A percentile compares a stretch with the other conserved stretches of the same genome.
These are phyloP conservation scores for Petunia hybrid DNA, from an alignment of 305 asterid genomes.

Conservation along the genomic window DNA sequence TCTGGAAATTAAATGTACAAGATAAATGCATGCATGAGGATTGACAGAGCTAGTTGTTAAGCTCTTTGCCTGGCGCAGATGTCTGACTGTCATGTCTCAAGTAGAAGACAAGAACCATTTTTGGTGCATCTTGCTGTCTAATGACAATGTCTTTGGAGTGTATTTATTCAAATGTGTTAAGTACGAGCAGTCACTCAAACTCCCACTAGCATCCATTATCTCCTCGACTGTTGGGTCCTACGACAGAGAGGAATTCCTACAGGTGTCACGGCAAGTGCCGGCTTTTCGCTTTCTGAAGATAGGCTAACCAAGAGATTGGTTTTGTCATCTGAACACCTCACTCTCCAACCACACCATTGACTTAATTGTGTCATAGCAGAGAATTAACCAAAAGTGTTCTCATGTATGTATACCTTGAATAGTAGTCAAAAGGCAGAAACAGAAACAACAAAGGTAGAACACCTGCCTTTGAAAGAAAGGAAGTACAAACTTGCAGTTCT, in stretches of 20 bases:
- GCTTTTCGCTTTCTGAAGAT: neutral
- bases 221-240: neutral
- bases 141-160: neutral
- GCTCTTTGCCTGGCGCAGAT: constrained; percentile 9
- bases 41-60: neutral
- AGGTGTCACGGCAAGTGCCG: neutral
- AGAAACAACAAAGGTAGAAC: neutral
- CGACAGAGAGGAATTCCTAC: neutral
- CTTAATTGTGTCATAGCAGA: neutral
- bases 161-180: neutral
- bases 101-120: constrained; percentile 10
- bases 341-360: neutral
- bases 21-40: constrained; percentile 19
- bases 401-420: neutral
- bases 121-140: constrained; percentile 22
- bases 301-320: neutral
- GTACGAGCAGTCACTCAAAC: neutral
- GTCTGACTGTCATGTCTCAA: neutral
- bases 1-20: neutral
- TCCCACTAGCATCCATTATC: neutral
- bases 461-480: constrained; percentile 9
- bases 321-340: neutral
- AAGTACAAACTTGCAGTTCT: neutral
- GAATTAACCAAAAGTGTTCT: neutral
- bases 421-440: neutral